Percentiles rank a stretch among this genome's conserved stretches.
Evolutionary conservation across 495 filamentous ascomycete species (phyloP).

Genomic region (Lasiosphaeria hispida): DNA sequence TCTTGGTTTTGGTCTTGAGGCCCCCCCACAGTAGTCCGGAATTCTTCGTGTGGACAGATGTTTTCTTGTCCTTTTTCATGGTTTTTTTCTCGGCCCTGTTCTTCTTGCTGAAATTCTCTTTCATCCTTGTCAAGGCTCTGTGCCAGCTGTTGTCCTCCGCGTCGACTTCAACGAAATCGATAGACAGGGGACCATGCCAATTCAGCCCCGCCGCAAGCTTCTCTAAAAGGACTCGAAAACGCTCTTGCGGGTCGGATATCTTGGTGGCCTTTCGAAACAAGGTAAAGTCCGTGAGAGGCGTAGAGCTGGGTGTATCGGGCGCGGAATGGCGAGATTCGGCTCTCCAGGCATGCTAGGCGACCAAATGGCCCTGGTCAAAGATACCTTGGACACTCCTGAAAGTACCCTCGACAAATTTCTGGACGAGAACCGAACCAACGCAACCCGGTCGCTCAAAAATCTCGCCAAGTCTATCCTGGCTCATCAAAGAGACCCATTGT

Average conservation of each 20-base stretch:
- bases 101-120: no score
- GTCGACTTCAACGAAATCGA: not conserved
- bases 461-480: no score
- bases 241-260: not conserved
- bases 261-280: not conserved
- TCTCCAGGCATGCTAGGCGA: conserved; percentile 4
- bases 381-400: conserved; percentile 3
- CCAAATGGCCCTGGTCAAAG: conserved; percentile 1
- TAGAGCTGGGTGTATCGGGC: not conserved
- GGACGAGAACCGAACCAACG: not conserved
- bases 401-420: not conserved
- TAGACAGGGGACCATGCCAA: not conserved
- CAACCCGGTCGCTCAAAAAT: no score
- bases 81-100: no score
- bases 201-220: not conserved
- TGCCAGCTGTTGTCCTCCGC: no score
- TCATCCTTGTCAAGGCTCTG: no score
- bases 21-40: no score
- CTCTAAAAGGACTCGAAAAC: not conserved
- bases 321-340: no score
- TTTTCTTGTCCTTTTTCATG: no score
- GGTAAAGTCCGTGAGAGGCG: not conserved
- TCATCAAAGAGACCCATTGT: no score
- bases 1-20: no score
- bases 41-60: no score